These are phyloP conservation scores for Ophiosphaerella narmari DNA, from an alignment of 2,329 filamentous ascomycete species.

Conservation along the genomic window DNA sequence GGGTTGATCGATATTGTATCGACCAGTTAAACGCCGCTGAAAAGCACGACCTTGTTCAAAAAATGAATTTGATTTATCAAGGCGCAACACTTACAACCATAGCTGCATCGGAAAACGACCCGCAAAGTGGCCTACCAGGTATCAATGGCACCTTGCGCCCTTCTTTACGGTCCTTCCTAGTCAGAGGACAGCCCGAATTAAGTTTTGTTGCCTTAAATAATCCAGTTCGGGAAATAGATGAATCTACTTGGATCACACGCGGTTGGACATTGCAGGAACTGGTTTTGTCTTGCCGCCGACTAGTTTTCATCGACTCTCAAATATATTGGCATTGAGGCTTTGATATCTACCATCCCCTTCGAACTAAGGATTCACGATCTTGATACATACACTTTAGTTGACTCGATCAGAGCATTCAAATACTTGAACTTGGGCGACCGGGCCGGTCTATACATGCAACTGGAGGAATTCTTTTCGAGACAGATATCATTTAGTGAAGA, in stretches of 20 bases:
- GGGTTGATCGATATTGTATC: constrained; percentile 1
- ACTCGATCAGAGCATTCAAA: neutral
- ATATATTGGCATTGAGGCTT: neutral
- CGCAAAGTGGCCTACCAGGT: neutral
- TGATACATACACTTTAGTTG: neutral
- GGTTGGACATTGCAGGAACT: constrained; percentile 1
- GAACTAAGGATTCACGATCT: too few relatives aligned
- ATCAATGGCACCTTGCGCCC: neutral
- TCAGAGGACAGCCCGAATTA: neutral
- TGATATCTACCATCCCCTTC: neutral
- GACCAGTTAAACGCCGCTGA: neutral
- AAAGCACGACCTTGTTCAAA: constrained; percentile 1
- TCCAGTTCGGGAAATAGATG: neutral
- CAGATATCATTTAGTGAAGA: neutral
- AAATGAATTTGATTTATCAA: constrained; percentile 11
- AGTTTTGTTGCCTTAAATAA: neutral
- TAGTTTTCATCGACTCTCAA: neutral
- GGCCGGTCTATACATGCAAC: neutral
- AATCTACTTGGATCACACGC: neutral
- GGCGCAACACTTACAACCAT: constrained; percentile 10
- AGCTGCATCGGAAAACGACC: constrained; percentile 2
- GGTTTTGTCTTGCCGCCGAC: neutral
- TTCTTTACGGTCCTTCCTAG: neutral
- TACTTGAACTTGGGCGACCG: too few relatives aligned
- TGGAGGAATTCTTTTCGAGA: neutral